Percentiles rank a stretch among this genome's conserved stretches.
Conservation (phyloP, 140 eudicot species). For the Oenanthe javanica region DNA sequence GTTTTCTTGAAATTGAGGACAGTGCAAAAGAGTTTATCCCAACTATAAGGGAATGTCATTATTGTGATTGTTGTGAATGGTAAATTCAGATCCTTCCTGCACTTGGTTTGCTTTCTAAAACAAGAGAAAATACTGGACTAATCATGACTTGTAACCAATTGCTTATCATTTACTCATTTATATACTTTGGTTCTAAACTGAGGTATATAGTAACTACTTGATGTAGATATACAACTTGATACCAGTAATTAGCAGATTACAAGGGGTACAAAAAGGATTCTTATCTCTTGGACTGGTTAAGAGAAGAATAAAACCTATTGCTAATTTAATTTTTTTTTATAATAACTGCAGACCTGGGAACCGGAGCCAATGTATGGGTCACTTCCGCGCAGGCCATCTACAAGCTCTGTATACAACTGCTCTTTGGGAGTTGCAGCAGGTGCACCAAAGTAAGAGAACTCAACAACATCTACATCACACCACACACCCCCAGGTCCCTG, state of each 20-base stretch:
- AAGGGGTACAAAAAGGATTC: not conserved
- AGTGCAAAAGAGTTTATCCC: not conserved
- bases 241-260: not conserved
- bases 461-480: slow-evolving; percentile 94
- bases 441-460: slow-evolving; percentile 75
- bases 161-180: not conserved
- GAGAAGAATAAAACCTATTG: not conserved
- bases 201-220: not conserved
- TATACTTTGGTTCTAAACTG: not conserved
- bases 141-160: not conserved
- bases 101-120: not conserved
- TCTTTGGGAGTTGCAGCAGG: slow-evolving; percentile 87
- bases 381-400: slow-evolving; percentile 85
- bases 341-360: slow-evolving; percentile 55
- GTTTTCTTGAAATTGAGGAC: not conserved
- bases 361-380: slow-evolving; percentile 83
- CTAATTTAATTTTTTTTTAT: not conserved
- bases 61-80: not conserved
- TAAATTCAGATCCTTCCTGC: not conserved
- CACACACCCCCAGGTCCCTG: slow-evolving; percentile 99
- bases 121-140: too few relatives aligned
- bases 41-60: not conserved
- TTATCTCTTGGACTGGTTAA: not conserved
- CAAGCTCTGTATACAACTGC: slow-evolving; percentile 72
- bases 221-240: not conserved